Evolutionary conservation across 2,329 filamentous ascomycete species (phyloP).

Genomic region (Lachnellula hyalina): DNA sequence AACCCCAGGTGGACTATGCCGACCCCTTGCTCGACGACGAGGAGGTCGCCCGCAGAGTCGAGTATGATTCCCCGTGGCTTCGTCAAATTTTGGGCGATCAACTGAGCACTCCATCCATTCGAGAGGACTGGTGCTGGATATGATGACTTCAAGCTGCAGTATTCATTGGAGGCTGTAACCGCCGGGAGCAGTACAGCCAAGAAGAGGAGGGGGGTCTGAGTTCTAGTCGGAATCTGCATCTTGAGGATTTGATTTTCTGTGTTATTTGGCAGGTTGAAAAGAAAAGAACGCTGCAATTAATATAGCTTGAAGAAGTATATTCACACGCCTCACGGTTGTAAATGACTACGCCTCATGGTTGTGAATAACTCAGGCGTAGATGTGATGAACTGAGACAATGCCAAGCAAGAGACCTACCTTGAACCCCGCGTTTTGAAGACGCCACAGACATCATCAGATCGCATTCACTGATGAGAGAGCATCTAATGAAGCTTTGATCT

Average conservation of each 20-base stretch:
- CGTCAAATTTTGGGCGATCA: conserved; percentile 24
- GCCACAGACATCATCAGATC: not conserved
- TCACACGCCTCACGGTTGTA: not conserved
- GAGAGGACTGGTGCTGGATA: conserved; percentile 21
- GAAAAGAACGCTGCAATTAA: not conserved
- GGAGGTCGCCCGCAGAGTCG: conserved; percentile 27
- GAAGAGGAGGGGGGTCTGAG: conserved; percentile 2
- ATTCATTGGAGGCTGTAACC: conserved; percentile 2
- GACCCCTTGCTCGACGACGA: conserved; percentile 26
- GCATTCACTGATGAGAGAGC: not conserved
- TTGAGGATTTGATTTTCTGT: not conserved
- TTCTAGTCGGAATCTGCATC: conserved; percentile 5
- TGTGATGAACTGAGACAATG: not conserved
- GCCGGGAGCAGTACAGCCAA: conserved; percentile 1
- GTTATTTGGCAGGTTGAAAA: not conserved
- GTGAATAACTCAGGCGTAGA: not conserved
- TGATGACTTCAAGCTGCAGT: conserved; percentile 14
- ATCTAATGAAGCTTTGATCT: not conserved
- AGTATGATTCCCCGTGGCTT: conserved; percentile 29
- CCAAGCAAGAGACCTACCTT: not conserved
- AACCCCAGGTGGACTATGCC: conserved; percentile 27
- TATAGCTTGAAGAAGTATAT: not conserved
- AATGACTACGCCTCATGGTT: not conserved
- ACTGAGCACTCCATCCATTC: conserved; percentile 26
- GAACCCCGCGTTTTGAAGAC: not conserved